Base-by-base conservation (phyloP, 2,329 filamentous ascomycete genomes). In the Calonectria pauciramosa region DNA sequence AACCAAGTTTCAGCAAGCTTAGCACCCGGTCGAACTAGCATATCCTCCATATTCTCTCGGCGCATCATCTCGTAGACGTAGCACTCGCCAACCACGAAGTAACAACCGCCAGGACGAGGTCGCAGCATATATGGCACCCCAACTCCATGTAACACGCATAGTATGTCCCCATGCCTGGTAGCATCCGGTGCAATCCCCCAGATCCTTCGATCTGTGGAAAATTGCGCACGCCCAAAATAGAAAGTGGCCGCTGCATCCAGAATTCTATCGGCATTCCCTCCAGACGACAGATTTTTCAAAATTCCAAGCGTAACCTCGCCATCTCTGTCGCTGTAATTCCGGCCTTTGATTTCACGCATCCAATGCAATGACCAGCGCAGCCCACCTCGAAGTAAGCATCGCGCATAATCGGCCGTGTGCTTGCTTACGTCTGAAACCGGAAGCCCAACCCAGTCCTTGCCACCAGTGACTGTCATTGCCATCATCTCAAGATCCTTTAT, bases 161-260 rank as follows among this genome's bases (percentile, higher is more conserved):
- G n/a, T 3, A 70, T 6, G n/a, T 70, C 68, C 9, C 38, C 68
- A 34, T 47, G 7, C 30, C 13, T 34, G 14, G 44, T 36, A 16
- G 68, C 54, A 9, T 59, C 54, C 11, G 54, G 68, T 28, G 54
- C 68, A 30, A 70, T 63, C 3, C 68, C 68, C 68, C 68, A 70
- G 8, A 70, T 34, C 20, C 32, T 59, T 32, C 3, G 30, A 9
- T 2, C 18, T 9, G 68, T 70, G 56, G 30, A n/a, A 32, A 70
- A 70, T 26, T 52, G 32, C 11, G 68, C 32, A 20, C 56, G 68
- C 26, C 56, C 26, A 6, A 10, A 23, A 26, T 41, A 20, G 10
- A 49, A 59, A n/a, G 68, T 70, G 18, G 38, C 59, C 18, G 49
- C 68, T 64, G 68, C 68, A 28, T 70, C 68, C 34, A 70, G 18